Evolutionary conservation across 768 basidiomycete genomes (phyloP), one percentile per base, ranked within the genome.

Genomic region (Lepiota venenata): DNA sequence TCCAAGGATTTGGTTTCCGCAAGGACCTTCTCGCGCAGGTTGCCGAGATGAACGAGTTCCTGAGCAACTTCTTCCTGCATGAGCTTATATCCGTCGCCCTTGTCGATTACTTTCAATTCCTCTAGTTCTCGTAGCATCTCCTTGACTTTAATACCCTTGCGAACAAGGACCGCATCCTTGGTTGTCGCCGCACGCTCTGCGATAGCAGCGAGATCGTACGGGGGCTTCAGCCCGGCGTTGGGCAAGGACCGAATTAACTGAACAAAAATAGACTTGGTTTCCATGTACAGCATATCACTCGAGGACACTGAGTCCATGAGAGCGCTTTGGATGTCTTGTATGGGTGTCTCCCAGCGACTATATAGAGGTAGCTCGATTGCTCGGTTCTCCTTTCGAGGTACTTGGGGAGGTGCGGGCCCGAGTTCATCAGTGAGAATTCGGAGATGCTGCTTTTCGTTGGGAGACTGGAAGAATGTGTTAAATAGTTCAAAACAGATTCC

Each of bases 221-320:
- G 97, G 27, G 85, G 84, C 66, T 88, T 90, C 49, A 94, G 91
- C 4, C 84, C 80, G 0, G 85, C 78, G 45, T 87, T 81, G 1
- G 96, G 96, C 52, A 99, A 82, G 29, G 95, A 98, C 60, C 97
- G 94, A 53, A 99, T 85, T 50, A 98, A 83, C 68, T 98, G 94
- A 29, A 98, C 97, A 61, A 99, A 94, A 66, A 98, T 98, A 6
- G 96, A 98, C 75, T 99, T 99, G 53, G 97, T 91, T 69, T 99
- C 97, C 94, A 98, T 98, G 76, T 98, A 99, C 27, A 98, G 83
- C 85, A 99, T 96, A 72, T 99, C 97, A 66, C 90, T 90, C 42
- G 94, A 93, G 20, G 97, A 98, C 25, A 99, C 89, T 21, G 93
- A 91, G 69, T 95, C 94, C 87, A 98, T 94, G 54, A 99, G 81